Conservation (phyloP, 768 basidiomycete genomes). For the Trametes cinnabarina region DNA sequence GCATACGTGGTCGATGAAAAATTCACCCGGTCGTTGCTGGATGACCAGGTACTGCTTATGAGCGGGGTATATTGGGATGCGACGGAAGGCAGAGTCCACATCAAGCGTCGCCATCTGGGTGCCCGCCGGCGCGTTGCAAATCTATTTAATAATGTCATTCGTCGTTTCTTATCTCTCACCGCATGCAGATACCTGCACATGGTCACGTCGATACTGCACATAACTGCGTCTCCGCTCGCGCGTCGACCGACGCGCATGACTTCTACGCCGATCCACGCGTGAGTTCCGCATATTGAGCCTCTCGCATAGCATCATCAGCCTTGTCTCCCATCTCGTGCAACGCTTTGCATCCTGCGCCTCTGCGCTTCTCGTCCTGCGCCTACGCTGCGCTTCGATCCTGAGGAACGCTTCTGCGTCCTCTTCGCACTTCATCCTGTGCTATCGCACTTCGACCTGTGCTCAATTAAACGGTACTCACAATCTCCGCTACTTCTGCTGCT, state of each 20-base stretch:
- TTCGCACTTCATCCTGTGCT: no score
- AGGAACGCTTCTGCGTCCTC: neutral
- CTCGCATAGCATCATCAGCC: no score
- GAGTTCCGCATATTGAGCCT: no score
- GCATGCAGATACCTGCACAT: neutral
- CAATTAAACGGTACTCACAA: neutral
- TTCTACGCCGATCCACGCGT: no score
- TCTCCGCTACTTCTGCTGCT: neutral
- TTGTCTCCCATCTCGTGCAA: no score
- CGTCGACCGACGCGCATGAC: no score
- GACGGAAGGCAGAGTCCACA: conserved; percentile 2
- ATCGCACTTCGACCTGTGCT: no score
- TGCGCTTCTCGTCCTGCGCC: no score
- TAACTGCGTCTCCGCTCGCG: neutral
- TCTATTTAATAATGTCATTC: neutral
- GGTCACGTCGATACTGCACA: neutral
- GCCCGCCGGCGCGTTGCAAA: conserved; percentile 4
- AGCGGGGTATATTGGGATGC: neutral
- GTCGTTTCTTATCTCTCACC: neutral
- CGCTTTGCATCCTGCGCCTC: no score
- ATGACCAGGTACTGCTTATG: neutral
- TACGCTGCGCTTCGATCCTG: neutral
- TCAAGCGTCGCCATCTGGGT: neutral
- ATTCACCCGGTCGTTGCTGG: neutral
- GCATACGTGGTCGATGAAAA: neutral